Conservation (phyloP, 2,329 filamentous ascomycete species). For the Pestalotiopsis sp. region DNA sequence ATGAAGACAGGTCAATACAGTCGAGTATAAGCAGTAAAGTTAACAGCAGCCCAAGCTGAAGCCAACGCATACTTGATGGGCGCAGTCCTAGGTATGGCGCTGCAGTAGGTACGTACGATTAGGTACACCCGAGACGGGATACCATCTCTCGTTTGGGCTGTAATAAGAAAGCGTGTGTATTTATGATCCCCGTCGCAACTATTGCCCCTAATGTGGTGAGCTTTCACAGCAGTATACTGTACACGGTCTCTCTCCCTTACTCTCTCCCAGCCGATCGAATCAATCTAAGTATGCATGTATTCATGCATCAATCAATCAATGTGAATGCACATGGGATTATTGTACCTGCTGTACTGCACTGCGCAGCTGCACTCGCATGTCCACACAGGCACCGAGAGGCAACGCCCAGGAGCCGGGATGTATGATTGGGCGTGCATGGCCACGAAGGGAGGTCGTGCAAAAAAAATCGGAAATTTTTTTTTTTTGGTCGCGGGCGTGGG, state of each 20-base stretch:
- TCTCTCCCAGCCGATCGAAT: not conserved
- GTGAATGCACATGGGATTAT: not conserved
- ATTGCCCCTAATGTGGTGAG: no score
- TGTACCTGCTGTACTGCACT: not conserved
- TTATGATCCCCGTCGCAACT: no score
- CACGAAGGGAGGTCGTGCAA: not conserved
- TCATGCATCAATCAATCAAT: not conserved
- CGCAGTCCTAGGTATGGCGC: no score
- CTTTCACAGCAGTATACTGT: not conserved
- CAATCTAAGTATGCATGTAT: not conserved
- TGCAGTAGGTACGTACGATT: no score
- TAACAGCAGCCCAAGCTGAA: no score
- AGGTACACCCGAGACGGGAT: no score
- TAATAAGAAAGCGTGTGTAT: no score
- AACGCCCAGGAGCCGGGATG: not conserved
- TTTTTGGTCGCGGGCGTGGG: constrained; percentile 4
- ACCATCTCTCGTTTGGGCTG: no score
- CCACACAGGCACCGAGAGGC: not conserved
- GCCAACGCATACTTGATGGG: no score
- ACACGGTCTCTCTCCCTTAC: not conserved
- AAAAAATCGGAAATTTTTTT: constrained; percentile 9
- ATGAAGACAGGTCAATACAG: no score
- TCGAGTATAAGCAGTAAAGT: no score
- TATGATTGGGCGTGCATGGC: not conserved
- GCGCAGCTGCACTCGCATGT: no score